Base-by-base conservation (phyloP, 2,329 filamentous ascomycete species). In the Cladophialophora chaetospira region DNA sequence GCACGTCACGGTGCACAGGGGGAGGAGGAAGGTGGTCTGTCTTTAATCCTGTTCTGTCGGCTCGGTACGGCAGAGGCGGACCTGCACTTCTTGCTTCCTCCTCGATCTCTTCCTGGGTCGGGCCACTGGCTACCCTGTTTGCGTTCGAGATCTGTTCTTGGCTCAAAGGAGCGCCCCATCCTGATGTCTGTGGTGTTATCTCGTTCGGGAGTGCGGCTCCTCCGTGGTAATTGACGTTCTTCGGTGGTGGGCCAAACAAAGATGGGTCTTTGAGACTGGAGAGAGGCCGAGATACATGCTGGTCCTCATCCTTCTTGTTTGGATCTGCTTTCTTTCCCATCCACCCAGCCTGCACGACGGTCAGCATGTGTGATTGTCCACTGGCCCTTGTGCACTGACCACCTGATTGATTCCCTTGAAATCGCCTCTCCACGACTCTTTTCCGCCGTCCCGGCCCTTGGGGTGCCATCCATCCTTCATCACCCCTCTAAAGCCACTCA, bases 231-330 rank as follows among this genome's bases (percentile, higher is more conserved):
- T 77, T 76, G 55, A 77, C 72, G 60, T 82, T 88, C 66, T 84
- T 92, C 0, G 91, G 91, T 23, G 91, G 91, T 21, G 91, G 89
- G 2, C 83, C 90, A 69, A 96, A 96, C 13, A 84, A 82, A 1
- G 83, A 72, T 1, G 90, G 91, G 69, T 96, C 91, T 69, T 84
- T 86, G 26, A 96, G 79, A 3, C 83, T 79, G 6, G 84, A 79
- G 40, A 95, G 75, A 1, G 91, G 91, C 13, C 79, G 78, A 5
- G 82, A 80, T 50, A 80, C 74, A 62, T 84, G 83, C n/a, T n/a
- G n/a, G 21, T 80, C 76, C 25, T 64, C 63, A 25, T 70, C 67
- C 5, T 58, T 44, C 31, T 60, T 70, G 63, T 38, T 70, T 67
- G 28, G 82, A 73, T 73, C 69, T 59, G 81, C 77, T 53, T 80